phyloP scores from a whole-genome alignment of 306 rosid genomes.

The Acacia melanoxylon region DNA sequence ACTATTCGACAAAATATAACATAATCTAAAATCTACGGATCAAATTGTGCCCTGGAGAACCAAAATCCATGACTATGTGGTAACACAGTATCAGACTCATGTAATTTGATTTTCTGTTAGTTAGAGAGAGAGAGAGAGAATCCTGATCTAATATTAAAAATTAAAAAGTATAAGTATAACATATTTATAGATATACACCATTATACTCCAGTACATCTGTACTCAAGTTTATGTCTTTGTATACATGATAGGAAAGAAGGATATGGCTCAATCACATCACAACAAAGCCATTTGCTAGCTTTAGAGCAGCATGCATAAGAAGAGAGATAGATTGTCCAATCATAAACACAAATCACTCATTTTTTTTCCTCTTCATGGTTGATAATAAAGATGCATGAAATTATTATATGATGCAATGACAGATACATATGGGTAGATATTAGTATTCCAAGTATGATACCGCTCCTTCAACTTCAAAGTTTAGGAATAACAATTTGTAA shows the following conservation, averaged over 20 bases:
- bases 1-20: too few relatives aligned
- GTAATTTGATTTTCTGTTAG: too few relatives aligned
- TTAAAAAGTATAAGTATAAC: not conserved
- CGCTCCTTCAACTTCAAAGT: constrained; percentile 34
- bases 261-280: not conserved
- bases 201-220: not conserved
- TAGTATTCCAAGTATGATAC: not conserved
- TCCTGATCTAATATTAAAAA: not conserved
- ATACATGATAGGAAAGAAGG: not conserved
- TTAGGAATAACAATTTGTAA: constrained; percentile 70
- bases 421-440: not conserved
- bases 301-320: not conserved
- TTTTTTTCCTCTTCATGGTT: constrained; percentile 15
- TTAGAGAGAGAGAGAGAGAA: not conserved
- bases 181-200: too few relatives aligned
- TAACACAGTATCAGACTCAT: too few relatives aligned
- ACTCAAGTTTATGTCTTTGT: not conserved
- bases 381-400: not conserved
- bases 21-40: too few relatives aligned
- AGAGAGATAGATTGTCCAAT: not conserved
- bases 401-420: not conserved
- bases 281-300: not conserved
- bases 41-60: too few relatives aligned
- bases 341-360: not conserved
- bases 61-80: too few relatives aligned